phyloP scores from a whole-genome alignment of 2,329 filamentous ascomycete species.

The Penicillium sclerotiorum region DNA sequence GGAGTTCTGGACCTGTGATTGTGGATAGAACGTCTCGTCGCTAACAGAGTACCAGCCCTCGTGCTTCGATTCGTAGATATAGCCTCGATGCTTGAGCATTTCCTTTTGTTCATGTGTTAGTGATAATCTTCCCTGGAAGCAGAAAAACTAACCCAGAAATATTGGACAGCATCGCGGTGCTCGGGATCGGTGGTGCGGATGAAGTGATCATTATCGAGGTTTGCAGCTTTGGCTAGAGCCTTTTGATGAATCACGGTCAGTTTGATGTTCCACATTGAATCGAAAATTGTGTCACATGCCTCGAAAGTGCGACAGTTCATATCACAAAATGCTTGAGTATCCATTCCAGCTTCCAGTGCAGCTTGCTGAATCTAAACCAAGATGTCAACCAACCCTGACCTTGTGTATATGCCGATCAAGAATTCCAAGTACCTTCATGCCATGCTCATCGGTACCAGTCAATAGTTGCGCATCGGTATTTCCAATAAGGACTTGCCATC shows the following conservation, averaged over 20 bases:
- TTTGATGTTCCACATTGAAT: not conserved
- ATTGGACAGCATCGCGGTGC: conserved; percentile 81
- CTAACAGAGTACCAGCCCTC: conserved; percentile 96
- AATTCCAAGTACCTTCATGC: conserved; percentile 70
- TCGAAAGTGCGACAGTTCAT: conserved; percentile 77
- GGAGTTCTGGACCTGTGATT: conserved; percentile 70
- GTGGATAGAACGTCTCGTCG: conserved; percentile 94
- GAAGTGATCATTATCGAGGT: conserved; percentile 80
- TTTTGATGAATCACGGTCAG: conserved; percentile 25
- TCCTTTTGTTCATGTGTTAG: conserved; percentile 45
- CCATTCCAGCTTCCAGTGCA: conserved; percentile 68
- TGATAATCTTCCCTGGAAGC: not conserved
- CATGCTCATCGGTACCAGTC: conserved; percentile 96
- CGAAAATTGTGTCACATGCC: conserved; percentile 34
- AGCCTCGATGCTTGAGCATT: conserved; percentile 71
- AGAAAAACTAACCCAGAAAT: conserved; percentile 70
- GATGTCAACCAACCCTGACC: conserved; percentile 16
- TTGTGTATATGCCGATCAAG: not conserved
- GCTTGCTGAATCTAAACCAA: conserved; percentile 73
- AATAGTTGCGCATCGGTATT: conserved; percentile 68
- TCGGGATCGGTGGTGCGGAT: conserved; percentile 85
- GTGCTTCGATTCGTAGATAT: conserved; percentile 83
- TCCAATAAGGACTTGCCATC: conserved; percentile 81
- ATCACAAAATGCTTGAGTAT: conserved; percentile 86
- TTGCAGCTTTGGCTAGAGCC: conserved; percentile 68